These are phyloP conservation scores for Hymenoscyphus linearis DNA, from an alignment of 2,329 filamentous ascomycete genomes.

Conservation along the genomic window DNA sequence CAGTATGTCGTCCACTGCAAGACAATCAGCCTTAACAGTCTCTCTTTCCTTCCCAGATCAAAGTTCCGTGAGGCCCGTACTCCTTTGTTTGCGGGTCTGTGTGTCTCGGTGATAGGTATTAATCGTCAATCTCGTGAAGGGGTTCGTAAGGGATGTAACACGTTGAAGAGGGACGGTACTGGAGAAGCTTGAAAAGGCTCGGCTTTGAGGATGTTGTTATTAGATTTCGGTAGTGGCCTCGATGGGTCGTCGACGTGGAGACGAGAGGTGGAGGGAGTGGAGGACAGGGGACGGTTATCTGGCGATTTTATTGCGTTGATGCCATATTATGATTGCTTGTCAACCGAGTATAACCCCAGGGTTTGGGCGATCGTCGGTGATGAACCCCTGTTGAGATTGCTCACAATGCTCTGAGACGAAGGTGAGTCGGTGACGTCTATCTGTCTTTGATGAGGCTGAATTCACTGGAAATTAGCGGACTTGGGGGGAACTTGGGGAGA, in stretches of 20 bases:
- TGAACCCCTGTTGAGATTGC: constrained; percentile 17
- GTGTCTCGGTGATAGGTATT: background rate
- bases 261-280: constrained; percentile 18
- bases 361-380: constrained; percentile 19
- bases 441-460: background rate
- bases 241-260: constrained; percentile 22
- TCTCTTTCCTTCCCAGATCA: background rate
- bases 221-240: background rate
- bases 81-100: background rate
- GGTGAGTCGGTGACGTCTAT: background rate
- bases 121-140: background rate
- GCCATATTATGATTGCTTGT: constrained; percentile 17
- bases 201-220: background rate
- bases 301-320: constrained; percentile 8
- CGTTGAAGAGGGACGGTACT: constrained; percentile 16
- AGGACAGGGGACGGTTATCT: constrained; percentile 7
- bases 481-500: too few species aligned
- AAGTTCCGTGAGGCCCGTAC: background rate
- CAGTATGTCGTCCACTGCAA: constrained; percentile 10
- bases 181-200: background rate
- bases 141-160: constrained; percentile 5
- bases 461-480: background rate
- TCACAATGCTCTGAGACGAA: constrained; percentile 9
- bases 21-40: too few species aligned
- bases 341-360: constrained; percentile 15